phyloP scores from a whole-genome alignment of 2,329 filamentous ascomycete species.

The Diaporthe vaccinii region DNA sequence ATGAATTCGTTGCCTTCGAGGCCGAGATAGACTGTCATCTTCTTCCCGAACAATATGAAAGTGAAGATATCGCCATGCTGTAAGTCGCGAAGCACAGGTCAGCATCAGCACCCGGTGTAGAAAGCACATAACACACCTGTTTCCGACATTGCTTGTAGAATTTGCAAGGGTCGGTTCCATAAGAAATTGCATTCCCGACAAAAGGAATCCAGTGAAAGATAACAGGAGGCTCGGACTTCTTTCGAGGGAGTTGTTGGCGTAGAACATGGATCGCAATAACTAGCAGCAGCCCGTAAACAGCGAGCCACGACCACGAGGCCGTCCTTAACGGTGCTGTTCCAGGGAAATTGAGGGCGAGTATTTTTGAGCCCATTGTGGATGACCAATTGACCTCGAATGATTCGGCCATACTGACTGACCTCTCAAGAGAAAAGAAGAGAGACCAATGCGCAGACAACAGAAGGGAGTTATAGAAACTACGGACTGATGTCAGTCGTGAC shows the following conservation, averaged over 20 bases:
- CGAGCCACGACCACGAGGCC: slow-evolving; percentile 5
- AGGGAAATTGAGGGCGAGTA: neutral
- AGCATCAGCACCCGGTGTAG: neutral
- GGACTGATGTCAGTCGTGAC: neutral
- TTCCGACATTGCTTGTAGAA: slow-evolving; percentile 20
- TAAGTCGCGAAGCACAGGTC: neutral
- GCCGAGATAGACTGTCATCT: slow-evolving; percentile 88
- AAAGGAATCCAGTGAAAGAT: slow-evolving; percentile 27
- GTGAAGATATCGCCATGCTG: slow-evolving; percentile 92
- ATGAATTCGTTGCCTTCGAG: slow-evolving; percentile 91
- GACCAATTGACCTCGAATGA: neutral
- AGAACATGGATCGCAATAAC: slow-evolving; percentile 17
- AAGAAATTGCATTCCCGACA: slow-evolving; percentile 7
- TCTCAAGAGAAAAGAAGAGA: neutral
- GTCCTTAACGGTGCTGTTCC: neutral
- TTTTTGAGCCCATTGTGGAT: slow-evolving; percentile 13
- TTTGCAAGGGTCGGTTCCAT: slow-evolving; percentile 11
- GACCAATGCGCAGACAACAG: neutral
- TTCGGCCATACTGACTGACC: neutral
- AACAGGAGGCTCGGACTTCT: slow-evolving; percentile 17
- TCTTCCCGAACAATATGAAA: slow-evolving; percentile 88
- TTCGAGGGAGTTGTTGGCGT: slow-evolving; percentile 22
- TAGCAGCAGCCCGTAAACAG: neutral
- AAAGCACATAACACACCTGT: neutral
- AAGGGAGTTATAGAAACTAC: slow-evolving; percentile 11